These are phyloP conservation scores for Gymnopus androsaceus DNA, from an alignment of 1,284 basidiomycete genomes.

Conservation along the genomic window DNA sequence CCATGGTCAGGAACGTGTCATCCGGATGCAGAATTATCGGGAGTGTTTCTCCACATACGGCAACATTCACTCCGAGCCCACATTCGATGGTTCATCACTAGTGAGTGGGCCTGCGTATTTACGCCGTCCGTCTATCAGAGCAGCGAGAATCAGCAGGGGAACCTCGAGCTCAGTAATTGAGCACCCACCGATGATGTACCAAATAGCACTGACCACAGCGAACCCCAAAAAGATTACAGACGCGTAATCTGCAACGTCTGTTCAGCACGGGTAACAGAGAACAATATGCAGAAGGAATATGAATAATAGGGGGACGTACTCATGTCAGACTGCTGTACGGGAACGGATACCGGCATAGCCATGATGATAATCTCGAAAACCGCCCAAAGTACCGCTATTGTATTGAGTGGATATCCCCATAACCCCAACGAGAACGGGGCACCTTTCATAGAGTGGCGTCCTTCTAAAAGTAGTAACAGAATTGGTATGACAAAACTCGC, in stretches of 20 bases:
- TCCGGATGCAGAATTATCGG: no score
- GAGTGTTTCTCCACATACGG: no score
- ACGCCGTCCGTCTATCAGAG: not conserved
- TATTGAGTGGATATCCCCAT: slow-evolving; percentile 3
- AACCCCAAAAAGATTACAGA: slow-evolving; percentile 67
- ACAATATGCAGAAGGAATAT: no score
- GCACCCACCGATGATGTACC: slow-evolving; percentile 57
- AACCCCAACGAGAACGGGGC: slow-evolving; percentile 1
- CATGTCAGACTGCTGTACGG: not conserved
- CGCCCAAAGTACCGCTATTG: not conserved
- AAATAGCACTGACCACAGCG: slow-evolving; percentile 50
- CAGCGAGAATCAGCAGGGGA: not conserved
- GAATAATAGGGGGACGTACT: not conserved
- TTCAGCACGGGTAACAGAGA: not conserved
- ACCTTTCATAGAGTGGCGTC: not conserved
- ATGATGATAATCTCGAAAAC: not conserved
- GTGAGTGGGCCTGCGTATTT: not conserved
- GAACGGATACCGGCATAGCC: not conserved
- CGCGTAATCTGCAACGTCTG: slow-evolving; percentile 48
- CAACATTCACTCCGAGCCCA: no score
- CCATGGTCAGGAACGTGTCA: no score
- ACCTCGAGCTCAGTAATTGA: no score
- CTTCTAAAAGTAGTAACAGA: not conserved
- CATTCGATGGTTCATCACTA: no score
- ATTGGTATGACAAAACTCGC: not conserved